These are phyloP conservation scores for Yamadazyma blattariae DNA, from an alignment of 1,139 yeast genomes.

Conservation along the genomic window DNA sequence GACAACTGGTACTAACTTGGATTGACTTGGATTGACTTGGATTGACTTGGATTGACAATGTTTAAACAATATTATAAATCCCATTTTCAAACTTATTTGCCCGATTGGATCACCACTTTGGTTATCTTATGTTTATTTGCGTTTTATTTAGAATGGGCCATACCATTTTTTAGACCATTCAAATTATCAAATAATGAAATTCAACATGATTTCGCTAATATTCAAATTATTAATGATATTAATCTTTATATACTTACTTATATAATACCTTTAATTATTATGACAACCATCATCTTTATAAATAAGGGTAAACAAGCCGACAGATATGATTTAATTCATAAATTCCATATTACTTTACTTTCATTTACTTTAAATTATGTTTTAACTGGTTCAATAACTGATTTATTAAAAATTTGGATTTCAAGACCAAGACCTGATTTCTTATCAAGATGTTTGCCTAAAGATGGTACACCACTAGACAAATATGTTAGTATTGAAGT, in stretches of 20 bases:
- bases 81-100: conserved; percentile 5
- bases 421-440: conserved; percentile 50
- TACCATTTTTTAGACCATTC: conserved; percentile 38
- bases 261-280: conserved; percentile 20
- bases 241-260: conserved; percentile 24
- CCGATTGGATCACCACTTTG: conserved; percentile 36
- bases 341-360: conserved; percentile 21
- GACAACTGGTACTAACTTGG: no score
- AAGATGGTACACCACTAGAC: conserved; percentile 25
- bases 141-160: conserved; percentile 34
- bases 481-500: conserved; percentile 33
- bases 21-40: no score
- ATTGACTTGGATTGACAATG: no score
- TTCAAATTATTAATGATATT: conserved; percentile 39
- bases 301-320: neutral
- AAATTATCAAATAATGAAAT: conserved; percentile 32
- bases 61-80: conserved; percentile 6
- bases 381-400: conserved; percentile 28
- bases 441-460: conserved; percentile 40
- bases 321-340: conserved; percentile 11
- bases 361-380: conserved; percentile 24
- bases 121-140: conserved; percentile 30
- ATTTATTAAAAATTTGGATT: conserved; percentile 43
- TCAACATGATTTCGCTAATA: conserved; percentile 44
- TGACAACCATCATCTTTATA: conserved; percentile 8